These are phyloP conservation scores for Raphanus sativus DNA, from an alignment of 345 rosid genomes.

Conservation along the genomic window DNA sequence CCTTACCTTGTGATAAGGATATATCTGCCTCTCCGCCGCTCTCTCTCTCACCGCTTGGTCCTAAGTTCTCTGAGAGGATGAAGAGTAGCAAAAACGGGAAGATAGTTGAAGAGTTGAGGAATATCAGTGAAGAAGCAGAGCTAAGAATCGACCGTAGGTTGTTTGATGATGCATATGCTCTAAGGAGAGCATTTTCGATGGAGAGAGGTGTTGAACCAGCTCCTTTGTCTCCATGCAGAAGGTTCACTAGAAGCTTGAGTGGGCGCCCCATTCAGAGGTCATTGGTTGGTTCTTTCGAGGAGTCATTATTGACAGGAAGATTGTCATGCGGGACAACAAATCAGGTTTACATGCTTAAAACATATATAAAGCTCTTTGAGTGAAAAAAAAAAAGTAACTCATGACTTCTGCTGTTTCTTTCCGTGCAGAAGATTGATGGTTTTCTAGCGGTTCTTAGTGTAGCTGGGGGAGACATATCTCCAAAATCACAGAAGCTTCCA, in stretches of 20 bases:
- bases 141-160: constrained; percentile 47
- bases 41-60: constrained; percentile 88
- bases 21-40: constrained; percentile 61
- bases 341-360: constrained; percentile 42
- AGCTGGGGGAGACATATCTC: constrained; percentile 85
- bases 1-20: constrained; percentile 43
- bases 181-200: constrained; percentile 58
- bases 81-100: constrained; percentile 41
- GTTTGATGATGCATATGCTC: constrained; percentile 54
- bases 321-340: constrained; percentile 58
- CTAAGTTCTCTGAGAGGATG: constrained; percentile 59
- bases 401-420: constrained; percentile 19
- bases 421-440: constrained; percentile 71
- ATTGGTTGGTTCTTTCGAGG: constrained; percentile 97
- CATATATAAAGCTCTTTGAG: too few species aligned
- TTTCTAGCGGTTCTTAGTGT: constrained; percentile 94
- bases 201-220: constrained; percentile 52
- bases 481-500: constrained; percentile 87
- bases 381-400: neutral
- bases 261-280: constrained; percentile 79
- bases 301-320: constrained; percentile 86
- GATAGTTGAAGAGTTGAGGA: constrained; percentile 41
- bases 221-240: constrained; percentile 48
- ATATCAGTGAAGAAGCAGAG: constrained; percentile 46
- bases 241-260: constrained; percentile 64